Percentiles rank a stretch among this genome's conserved stretches.
phyloP scores from a whole-genome alignment of 192 early-diverging fungal species.

The Umbelopsis vinacea region DNA sequence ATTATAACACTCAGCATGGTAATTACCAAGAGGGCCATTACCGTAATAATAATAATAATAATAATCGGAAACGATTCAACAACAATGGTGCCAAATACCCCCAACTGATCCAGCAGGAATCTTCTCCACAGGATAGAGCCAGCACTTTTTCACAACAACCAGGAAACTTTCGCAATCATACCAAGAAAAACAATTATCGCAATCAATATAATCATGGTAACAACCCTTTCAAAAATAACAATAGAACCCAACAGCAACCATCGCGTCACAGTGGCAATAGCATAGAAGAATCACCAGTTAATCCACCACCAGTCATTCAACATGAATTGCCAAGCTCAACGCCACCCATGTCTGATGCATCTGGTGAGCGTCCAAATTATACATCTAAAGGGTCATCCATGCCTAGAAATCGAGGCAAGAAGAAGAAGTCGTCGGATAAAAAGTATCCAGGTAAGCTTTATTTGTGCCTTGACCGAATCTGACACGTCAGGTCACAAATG shows the following conservation, averaged over 20 bases:
- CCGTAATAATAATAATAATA: constrained; percentile 10
- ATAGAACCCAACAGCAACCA: constrained; percentile 15
- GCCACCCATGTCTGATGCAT: neutral
- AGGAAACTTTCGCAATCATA: constrained; percentile 5
- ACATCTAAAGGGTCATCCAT: neutral
- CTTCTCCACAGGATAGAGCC: neutral
- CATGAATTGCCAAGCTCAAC: neutral
- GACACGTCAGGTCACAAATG: neutral
- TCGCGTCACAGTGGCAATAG: neutral
- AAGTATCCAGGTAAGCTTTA: constrained; percentile 1
- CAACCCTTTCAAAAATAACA: constrained; percentile 21
- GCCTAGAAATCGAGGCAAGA: neutral
- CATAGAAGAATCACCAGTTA: neutral
- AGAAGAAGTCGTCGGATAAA: neutral
- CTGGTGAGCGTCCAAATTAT: neutral
- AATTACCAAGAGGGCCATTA: constrained; percentile 9
- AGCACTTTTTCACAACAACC: neutral
- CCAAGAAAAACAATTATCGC: neutral
- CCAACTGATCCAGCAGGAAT: neutral
- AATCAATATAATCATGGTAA: neutral
- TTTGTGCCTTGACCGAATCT: neutral
- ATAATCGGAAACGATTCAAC: constrained; percentile 5
- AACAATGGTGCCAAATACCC: neutral
- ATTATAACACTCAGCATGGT: constrained; percentile 1
- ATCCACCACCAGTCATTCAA: neutral